Base-by-base conservation (phyloP, 495 filamentous ascomycete genomes). In the Clohesyomyces aquaticus region DNA sequence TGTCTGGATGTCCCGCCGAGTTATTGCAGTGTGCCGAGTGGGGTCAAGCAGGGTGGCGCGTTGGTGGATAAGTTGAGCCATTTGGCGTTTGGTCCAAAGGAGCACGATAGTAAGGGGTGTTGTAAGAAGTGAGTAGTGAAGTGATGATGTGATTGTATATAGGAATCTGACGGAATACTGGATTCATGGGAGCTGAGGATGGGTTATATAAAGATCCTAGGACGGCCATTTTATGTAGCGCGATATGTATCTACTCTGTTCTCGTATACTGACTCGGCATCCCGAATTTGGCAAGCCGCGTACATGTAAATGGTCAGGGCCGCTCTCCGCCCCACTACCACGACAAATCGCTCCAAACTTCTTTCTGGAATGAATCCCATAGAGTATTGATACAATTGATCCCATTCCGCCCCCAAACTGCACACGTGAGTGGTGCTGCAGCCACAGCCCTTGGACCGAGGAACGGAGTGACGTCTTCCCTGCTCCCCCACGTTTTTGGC, bases 1-100 rank as follows among this genome's bases (percentile, higher is more conserved):
- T 91, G 85, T 6, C 74, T 98, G 64, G 91, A 98, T 77, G 91
- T 98, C 2, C 88, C 87, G 64, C 91, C 92, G 9, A 91, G 85
- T 70, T 95, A 84, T 76, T 79, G 82, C 10, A 87, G 83, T 55
- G 86, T 87, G 27, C 91, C 92, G 16, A 91, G 85, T 48, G 68
- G 71, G 22, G 72, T 77, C 38, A 70, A 80, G 75, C 64, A 70
- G 59, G 71, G 79, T n/a, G 66, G 69, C 18, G 59, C 66, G 18
- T 42, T 70, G 45, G 67, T 70, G 14, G 67, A 70, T 41, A 66
- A 60, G 61, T 54, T 70, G 46, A 53, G 62, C 32, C 52, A 69
- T 66, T 53, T 77, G 53, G 75, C 74, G 6, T 77, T 76, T 69
- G 71, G 71, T n/a, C n/a, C n/a, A n/a, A n/a, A n/a, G 2, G 71